phyloP scores from a whole-genome alignment of 768 basidiomycete species.

The Lanmaoa rubissima region DNA sequence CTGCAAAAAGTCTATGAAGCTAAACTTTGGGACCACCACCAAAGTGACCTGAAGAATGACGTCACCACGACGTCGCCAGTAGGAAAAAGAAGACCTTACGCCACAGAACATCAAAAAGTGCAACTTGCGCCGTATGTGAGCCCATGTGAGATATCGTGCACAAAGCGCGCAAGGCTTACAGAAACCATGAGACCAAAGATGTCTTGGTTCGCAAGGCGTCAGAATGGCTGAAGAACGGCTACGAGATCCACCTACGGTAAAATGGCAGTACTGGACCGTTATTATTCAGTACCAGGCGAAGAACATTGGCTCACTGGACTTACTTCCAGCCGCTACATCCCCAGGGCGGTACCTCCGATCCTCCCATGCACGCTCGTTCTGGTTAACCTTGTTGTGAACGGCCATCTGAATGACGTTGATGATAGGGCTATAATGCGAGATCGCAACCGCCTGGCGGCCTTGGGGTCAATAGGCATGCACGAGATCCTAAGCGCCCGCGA shows the following conservation, averaged over 20 bases:
- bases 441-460: conserved; percentile 53
- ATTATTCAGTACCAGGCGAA: conserved; percentile 12
- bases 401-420: conserved; percentile 63
- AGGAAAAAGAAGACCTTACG: conserved; percentile 31
- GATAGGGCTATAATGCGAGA: conserved; percentile 65
- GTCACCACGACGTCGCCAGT: background rate
- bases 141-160: background rate
- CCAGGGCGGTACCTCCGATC: conserved; percentile 48
- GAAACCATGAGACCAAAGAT: conserved; percentile 60
- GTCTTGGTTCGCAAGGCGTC: conserved; percentile 36
- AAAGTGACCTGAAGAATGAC: conserved; percentile 44
- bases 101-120: conserved; percentile 55
- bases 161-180: conserved; percentile 34
- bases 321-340: conserved; percentile 57
- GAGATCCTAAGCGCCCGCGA: background rate
- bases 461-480: background rate
- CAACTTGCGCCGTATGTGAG: conserved; percentile 35
- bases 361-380: conserved; percentile 39
- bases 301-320: conserved; percentile 17
- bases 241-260: conserved; percentile 45
- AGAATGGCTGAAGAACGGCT: conserved; percentile 4
- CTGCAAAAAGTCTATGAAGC: conserved; percentile 56
- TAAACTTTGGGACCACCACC: conserved; percentile 63
- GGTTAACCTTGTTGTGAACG: conserved; percentile 43
- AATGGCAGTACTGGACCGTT: conserved; percentile 50